phyloP scores from a whole-genome alignment of 2,329 filamentous ascomycete genomes.

The Nemania serpens region DNA sequence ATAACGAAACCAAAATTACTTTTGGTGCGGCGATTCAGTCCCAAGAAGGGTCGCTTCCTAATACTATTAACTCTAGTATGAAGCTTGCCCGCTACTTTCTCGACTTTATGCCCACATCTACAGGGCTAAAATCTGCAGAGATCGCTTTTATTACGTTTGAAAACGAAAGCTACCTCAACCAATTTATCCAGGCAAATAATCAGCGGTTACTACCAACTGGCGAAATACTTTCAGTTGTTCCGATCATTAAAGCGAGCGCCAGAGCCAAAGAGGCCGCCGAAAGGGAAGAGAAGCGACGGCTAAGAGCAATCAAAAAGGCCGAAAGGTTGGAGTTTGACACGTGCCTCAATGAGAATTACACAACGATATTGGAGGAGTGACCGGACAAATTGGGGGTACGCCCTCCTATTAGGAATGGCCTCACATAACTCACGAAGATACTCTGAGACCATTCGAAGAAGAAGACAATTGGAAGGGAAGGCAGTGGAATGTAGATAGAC shows the following conservation, averaged over 20 bases:
- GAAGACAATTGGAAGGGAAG: not conserved
- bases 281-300: slow-evolving; percentile 9
- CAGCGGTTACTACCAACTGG: slow-evolving; percentile 4
- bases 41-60: slow-evolving; percentile 1
- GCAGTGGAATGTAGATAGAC: slow-evolving; percentile 1
- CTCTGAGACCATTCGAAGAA: not conserved
- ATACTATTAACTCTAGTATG: not conserved
- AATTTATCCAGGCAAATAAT: slow-evolving; percentile 5
- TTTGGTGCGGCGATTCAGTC: slow-evolving; percentile 8
- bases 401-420: not conserved
- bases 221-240: slow-evolving; percentile 2
- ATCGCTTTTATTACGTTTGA: slow-evolving; percentile 7
- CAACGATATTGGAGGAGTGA: not conserved
- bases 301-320: not conserved
- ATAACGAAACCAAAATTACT: not conserved
- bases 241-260: not conserved
- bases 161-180: not conserved
- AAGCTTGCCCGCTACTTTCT: slow-evolving; percentile 9
- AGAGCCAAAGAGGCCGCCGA: not conserved
- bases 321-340: not conserved
- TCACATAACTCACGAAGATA: not conserved
- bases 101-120: slow-evolving; percentile 3
- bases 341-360: not conserved
- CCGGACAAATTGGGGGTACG: not conserved
- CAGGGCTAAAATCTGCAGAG: not conserved